Base-by-base conservation (phyloP, 2,329 filamentous ascomycete species). In the Berkeleyomyces rouxiae region DNA sequence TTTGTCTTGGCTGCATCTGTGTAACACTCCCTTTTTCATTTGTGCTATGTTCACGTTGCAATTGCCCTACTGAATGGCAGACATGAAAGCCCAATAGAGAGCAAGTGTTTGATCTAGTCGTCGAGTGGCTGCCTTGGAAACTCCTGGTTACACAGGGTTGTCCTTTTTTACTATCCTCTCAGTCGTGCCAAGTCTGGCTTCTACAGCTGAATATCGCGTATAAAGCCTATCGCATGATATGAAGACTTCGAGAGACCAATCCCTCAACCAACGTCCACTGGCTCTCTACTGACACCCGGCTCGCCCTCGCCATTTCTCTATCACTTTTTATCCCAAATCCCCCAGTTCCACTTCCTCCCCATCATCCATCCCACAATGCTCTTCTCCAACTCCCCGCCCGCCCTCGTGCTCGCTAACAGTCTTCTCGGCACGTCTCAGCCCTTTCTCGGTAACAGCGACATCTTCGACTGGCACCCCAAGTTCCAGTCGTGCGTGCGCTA, bases 381-480 rank as follows among this genome's bases (percentile, higher is more conserved):
- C n/a, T 58, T 23, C 4, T 40, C 13, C 42, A 37, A 42, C 11
- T 9, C 11, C 36, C 4, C n/a, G 7, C 53, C 7, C 33, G 5
- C n/a, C 23, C 37, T 33, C 55, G 51, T 51, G 37, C 36, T 53
- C 49, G 11, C 61, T 59, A 46, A 58, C 55, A 39, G 46, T 51
- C 36, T 55, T 31, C 46, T 44, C 43, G 40, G 42, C 11, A 53
- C 31, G 16, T 36, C 39, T 10, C 63, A 64, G 63, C 55, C 63
- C 9, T 85, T 91, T 37, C 47, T 64, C 23, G 63, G 63, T 33
- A 64, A 58, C 60, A 60, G 59, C 73, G 87, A 92, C 72, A 87
- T 96, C 67, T 86, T 96, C 71, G 87, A 90, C 65, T 97, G 93
- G 93, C 88, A 95, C 72, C 88, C 89, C 7, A 86, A 87, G 65